These are phyloP conservation scores for Coccomyxa sp. DNA, from an alignment of 139 green algal genomes.

Conservation along the genomic window DNA sequence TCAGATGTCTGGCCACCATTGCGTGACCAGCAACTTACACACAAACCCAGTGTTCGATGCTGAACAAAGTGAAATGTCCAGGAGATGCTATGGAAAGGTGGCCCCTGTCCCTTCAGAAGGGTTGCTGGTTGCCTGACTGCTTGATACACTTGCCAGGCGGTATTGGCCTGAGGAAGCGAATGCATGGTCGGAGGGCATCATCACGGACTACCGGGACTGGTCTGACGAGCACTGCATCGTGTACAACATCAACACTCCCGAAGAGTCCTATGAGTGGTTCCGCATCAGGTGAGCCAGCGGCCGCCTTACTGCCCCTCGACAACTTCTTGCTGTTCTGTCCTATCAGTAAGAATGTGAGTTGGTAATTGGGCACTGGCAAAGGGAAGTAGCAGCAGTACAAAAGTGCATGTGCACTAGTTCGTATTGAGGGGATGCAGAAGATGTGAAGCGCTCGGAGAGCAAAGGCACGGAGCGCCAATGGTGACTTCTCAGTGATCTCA, in stretches of 20 bases:
- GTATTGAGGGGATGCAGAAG: neutral
- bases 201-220: slow-evolving; percentile 29
- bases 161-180: slow-evolving; percentile 28
- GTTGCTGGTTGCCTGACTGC: neutral
- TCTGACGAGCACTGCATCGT: slow-evolving; percentile 13
- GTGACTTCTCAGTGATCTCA: too few relatives aligned
- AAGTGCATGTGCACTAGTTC: neutral
- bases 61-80: neutral
- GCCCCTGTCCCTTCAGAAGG: neutral
- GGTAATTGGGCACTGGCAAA: neutral
- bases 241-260: slow-evolving; percentile 9
- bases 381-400: neutral
- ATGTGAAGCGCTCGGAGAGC: neutral
- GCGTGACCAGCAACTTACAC: neutral
- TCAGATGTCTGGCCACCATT: neutral
- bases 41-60: neutral
- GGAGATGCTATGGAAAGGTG: neutral
- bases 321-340: neutral
- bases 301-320: neutral
- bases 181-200: slow-evolving; percentile 38
- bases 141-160: slow-evolving; percentile 7
- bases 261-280: slow-evolving; percentile 16
- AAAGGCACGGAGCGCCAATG: neutral
- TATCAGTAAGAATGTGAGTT: neutral
- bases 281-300: slow-evolving; percentile 1